These are phyloP conservation scores for Chlorella sorokiniana DNA, from an alignment of 139 green algal genomes.

Conservation along the genomic window DNA sequence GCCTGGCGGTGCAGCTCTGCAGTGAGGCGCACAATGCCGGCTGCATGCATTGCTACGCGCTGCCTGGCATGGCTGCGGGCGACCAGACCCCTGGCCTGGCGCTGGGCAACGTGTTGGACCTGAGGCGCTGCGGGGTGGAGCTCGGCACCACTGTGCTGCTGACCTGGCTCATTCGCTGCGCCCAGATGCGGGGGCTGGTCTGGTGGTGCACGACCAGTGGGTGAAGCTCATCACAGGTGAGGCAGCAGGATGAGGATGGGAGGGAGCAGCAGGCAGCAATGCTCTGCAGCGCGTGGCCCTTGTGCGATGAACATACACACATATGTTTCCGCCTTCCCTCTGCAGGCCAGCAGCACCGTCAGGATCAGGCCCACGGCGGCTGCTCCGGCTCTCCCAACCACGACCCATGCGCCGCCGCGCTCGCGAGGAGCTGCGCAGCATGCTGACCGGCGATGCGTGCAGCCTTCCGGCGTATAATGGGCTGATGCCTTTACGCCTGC, in stretches of 20 bases:
- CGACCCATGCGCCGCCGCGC: background rate
- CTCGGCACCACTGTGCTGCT: slow-evolving; percentile 15
- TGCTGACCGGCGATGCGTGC: slow-evolving; percentile 6
- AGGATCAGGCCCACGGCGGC: background rate
- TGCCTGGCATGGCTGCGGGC: slow-evolving; percentile 21
- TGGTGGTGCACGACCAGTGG: slow-evolving; percentile 16
- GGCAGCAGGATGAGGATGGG: background rate
- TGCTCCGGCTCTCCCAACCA: background rate
- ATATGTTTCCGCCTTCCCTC: background rate
- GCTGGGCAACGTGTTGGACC: slow-evolving; percentile 24
- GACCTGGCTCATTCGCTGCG: slow-evolving; percentile 24
- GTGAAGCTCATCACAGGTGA: slow-evolving; percentile 22
- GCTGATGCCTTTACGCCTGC: slow-evolving; percentile 9
- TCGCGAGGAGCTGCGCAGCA: background rate
- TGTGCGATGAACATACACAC: too few relatives aligned
- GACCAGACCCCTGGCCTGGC: background rate
- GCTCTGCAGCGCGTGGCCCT: background rate
- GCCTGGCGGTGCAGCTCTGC: slow-evolving; percentile 23
- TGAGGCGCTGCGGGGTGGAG: slow-evolving; percentile 20
- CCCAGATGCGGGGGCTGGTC: slow-evolving; percentile 11
- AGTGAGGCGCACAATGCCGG: slow-evolving; percentile 22
- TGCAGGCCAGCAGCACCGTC: background rate
- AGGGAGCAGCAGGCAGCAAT: background rate
- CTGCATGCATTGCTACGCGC: slow-evolving; percentile 22
- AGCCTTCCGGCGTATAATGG: slow-evolving; percentile 15